Conservation (phyloP, 2,329 filamentous ascomycete genomes). For the Graphilbum sp. region DNA sequence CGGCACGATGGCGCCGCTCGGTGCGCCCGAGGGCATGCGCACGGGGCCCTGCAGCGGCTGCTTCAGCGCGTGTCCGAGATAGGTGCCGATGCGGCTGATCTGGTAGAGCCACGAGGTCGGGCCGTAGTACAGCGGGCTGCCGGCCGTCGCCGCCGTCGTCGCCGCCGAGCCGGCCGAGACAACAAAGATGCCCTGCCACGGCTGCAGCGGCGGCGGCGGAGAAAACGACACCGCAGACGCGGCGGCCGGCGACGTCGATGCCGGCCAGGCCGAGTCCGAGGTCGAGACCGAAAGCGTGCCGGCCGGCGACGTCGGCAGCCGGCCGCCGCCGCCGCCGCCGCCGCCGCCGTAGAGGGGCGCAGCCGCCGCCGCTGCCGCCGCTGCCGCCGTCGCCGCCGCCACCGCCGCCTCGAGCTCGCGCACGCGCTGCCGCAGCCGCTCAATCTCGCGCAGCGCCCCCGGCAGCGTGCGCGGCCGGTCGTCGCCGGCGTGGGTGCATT, state of each 20-base stretch:
- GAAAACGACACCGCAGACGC: neutral
- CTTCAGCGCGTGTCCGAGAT: conserved; percentile 17
- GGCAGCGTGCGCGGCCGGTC: conserved; percentile 7
- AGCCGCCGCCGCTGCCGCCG: neutral
- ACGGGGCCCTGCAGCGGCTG: conserved; percentile 10
- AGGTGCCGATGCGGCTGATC: conserved; percentile 22
- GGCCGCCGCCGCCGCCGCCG: neutral
- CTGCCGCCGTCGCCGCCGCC: neutral
- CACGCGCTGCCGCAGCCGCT: neutral
- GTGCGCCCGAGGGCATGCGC: conserved; percentile 1
- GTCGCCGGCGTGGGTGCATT: conserved; percentile 16
- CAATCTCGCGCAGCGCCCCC: neutral
- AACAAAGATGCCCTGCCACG: conserved; percentile 19
- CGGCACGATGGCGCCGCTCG: conserved; percentile 2
- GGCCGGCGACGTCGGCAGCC: neutral
- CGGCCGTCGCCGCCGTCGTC: too few relatives aligned
- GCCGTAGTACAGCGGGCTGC: conserved; percentile 25
- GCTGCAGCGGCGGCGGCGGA: conserved; percentile 2
- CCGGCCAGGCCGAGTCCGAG: too few relatives aligned
- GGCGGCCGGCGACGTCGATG: too few relatives aligned
- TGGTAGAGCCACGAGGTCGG: conserved; percentile 28
- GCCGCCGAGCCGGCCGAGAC: conserved; percentile 18
- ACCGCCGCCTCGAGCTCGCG: neutral
- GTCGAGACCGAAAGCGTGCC: neutral
- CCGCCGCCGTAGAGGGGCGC: neutral